phyloP scores from a whole-genome alignment of 208 protist genomes.

The Crithidia fasciculata region DNA sequence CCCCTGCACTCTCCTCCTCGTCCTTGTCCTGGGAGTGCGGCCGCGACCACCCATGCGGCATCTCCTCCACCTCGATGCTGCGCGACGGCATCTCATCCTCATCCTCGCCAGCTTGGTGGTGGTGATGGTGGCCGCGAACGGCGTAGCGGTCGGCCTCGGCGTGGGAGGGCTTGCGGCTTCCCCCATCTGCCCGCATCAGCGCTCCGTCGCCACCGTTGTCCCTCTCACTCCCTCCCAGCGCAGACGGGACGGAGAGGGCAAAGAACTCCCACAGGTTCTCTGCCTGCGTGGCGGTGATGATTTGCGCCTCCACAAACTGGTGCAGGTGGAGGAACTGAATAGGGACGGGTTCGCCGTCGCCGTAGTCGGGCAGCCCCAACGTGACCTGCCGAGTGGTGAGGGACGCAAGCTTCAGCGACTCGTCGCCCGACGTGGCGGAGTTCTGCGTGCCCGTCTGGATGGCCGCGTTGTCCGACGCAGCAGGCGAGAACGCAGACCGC shows the following conservation, averaged over 20 bases:
- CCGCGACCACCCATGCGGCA: background rate
- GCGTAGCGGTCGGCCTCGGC: background rate
- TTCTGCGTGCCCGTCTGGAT: background rate
- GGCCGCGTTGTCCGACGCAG: constrained; percentile 3
- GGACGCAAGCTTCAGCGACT: constrained; percentile 76
- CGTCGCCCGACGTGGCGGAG: constrained; percentile 36
- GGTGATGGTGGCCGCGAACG: background rate
- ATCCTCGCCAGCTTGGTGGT: background rate
- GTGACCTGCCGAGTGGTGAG: constrained; percentile 59
- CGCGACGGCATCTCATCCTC: constrained; percentile 9
- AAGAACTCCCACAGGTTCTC: constrained; percentile 83
- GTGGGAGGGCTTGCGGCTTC: background rate
- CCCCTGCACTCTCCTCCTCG: constrained; percentile 23
- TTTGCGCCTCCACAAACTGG: constrained; percentile 80
- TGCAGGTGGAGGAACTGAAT: constrained; percentile 77
- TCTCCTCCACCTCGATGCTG: constrained; percentile 18
- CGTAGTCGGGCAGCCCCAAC: constrained; percentile 51
- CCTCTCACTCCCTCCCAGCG: background rate
- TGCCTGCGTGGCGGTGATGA: constrained; percentile 78
- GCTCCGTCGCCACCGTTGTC: background rate
- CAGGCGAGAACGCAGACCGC: background rate
- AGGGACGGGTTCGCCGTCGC: constrained; percentile 53
- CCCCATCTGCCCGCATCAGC: background rate
- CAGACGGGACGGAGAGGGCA: constrained; percentile 7
- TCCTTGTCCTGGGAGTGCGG: background rate